Conservation (phyloP, 192 early-diverging fungal species). For the Glomus cerebriforme region DNA sequence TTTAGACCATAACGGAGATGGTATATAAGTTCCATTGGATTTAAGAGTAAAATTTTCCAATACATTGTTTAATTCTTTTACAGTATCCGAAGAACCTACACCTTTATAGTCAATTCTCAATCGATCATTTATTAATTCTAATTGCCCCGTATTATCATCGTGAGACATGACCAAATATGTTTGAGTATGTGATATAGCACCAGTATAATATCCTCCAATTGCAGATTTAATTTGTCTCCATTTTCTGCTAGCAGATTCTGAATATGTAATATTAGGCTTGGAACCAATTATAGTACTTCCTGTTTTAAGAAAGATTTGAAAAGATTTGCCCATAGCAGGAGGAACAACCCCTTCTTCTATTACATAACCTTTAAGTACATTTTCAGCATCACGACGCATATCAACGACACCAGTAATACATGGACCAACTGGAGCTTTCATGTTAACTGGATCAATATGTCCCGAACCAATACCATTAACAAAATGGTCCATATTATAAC, state of each 20-base stretch:
- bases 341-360: slow-evolving; percentile 49
- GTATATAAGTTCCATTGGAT: slow-evolving; percentile 42
- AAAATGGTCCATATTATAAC: slow-evolving; percentile 21
- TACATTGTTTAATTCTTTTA: slow-evolving; percentile 36
- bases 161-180: slow-evolving; percentile 54
- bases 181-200: slow-evolving; percentile 48
- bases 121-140: slow-evolving; percentile 39
- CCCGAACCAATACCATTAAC: slow-evolving; percentile 40
- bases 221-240: slow-evolving; percentile 37
- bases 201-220: slow-evolving; percentile 38
- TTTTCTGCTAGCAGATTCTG: slow-evolving; percentile 34
- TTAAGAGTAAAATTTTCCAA: slow-evolving; percentile 33
- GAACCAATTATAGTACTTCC: slow-evolving; percentile 18
- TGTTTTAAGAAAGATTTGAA: slow-evolving; percentile 30
- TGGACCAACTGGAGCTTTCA: slow-evolving; percentile 40
- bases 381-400: slow-evolving; percentile 35
- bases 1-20: slow-evolving; percentile 39
- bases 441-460: slow-evolving; percentile 32
- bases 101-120: slow-evolving; percentile 40
- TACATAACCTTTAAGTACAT: slow-evolving; percentile 49
- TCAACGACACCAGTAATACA: slow-evolving; percentile 50
- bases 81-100: slow-evolving; percentile 36
- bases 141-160: slow-evolving; percentile 44
- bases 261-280: slow-evolving; percentile 33
- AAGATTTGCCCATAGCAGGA: slow-evolving; percentile 28